These are phyloP conservation scores for Myxozyma neglecta DNA, from an alignment of 805 yeast genomes.

Conservation along the genomic window DNA sequence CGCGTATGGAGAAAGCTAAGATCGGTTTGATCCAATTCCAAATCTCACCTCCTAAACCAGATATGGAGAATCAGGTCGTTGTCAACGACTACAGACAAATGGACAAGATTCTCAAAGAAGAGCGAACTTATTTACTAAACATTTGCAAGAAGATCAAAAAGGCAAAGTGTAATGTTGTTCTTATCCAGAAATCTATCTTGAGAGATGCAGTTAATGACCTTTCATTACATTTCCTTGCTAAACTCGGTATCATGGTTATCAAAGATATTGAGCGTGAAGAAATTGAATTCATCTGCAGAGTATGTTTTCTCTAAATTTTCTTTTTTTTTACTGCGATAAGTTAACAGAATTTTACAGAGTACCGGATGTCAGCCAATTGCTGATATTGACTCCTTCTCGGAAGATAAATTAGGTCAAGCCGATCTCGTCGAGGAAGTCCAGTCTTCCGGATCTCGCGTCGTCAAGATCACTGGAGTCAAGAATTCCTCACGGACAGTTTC, in stretches of 20 bases:
- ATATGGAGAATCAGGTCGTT: constrained; percentile 94
- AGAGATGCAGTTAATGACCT: constrained; percentile 94
- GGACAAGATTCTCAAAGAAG: constrained; percentile 98
- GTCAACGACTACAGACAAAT: constrained; percentile 98
- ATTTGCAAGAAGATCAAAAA: constrained; percentile 95
- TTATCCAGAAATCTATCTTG: constrained; percentile 88
- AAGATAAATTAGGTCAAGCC: constrained; percentile 87
- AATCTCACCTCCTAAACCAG: constrained; percentile 95
- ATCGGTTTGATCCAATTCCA: constrained; percentile 91
- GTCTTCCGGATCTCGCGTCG: constrained; percentile 84
- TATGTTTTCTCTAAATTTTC: not conserved
- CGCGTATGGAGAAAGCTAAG: constrained; percentile 88
- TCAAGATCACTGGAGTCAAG: constrained; percentile 81
- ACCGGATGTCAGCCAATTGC: constrained; percentile 96
- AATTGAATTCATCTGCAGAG: constrained; percentile 75
- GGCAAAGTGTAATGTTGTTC: constrained; percentile 89
- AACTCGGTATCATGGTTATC: constrained; percentile 88
- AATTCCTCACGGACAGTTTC: constrained; percentile 67
- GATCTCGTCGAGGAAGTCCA: constrained; percentile 91
- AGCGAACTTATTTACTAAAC: constrained; percentile 90
- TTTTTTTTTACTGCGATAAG: constrained; percentile 33
- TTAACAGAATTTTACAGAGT: constrained; percentile 47
- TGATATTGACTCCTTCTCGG: constrained; percentile 88
- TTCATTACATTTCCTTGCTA: constrained; percentile 91
- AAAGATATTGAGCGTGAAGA: constrained; percentile 97